A percentile compares a stretch with the other conserved stretches of the same genome.
phyloP scores from a whole-genome alignment of 306 rosid genomes.

The Fragaria nilgerrensis region DNA sequence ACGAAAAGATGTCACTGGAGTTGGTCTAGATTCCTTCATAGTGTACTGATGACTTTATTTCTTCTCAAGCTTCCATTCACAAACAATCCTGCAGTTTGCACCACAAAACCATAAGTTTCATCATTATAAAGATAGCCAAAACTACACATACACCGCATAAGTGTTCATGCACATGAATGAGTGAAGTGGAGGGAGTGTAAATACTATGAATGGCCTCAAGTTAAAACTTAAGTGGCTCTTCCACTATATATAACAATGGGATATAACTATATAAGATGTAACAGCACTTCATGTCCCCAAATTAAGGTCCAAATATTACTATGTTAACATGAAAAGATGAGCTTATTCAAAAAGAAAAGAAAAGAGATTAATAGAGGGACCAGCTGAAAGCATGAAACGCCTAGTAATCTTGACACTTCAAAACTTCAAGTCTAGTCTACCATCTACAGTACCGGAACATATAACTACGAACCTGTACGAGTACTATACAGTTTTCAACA shows the following conservation, averaged over 20 bases:
- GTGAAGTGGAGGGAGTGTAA: background rate
- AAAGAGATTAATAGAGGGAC: background rate
- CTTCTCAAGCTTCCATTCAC: slow-evolving; percentile 22
- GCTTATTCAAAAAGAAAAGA: too few species aligned
- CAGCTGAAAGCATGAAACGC: background rate
- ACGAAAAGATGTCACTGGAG: background rate
- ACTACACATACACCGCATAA: background rate
- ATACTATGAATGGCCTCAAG: background rate
- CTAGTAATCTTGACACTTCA: too few species aligned
- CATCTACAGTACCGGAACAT: too few species aligned
- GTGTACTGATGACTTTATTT: slow-evolving; percentile 21
- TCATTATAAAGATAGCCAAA: background rate
- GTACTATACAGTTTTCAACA: too few species aligned
- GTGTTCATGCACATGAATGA: background rate
- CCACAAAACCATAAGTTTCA: background rate
- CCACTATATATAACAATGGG: background rate
- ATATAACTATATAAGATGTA: background rate
- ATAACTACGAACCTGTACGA: too few species aligned
- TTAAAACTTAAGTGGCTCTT: background rate
- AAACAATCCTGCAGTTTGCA: slow-evolving; percentile 32
- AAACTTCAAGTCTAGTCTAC: too few species aligned
- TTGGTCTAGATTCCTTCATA: slow-evolving; percentile 14
- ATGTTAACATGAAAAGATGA: background rate
- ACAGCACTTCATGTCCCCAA: background rate
- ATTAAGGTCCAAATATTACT: background rate